Evolutionary conservation across 805 yeast genomes (phyloP).

Genomic region (Jamesozyma rosinii): DNA sequence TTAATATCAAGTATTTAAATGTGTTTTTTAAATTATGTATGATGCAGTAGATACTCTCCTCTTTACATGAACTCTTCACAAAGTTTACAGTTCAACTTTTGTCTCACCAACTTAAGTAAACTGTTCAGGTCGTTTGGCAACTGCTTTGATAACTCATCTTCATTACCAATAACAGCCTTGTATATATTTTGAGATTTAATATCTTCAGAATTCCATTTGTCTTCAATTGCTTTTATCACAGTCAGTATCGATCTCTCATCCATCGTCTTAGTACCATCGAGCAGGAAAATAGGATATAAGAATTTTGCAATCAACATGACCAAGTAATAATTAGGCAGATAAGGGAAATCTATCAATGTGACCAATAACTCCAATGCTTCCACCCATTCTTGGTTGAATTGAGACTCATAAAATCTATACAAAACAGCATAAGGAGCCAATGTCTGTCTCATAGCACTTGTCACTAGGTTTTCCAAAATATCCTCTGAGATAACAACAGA

Average conservation of each 20-base stretch:
- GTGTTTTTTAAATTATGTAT: neutral
- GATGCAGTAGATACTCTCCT: neutral
- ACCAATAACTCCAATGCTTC: slow-evolving; percentile 18
- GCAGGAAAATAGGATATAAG: slow-evolving; percentile 22
- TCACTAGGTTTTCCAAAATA: slow-evolving; percentile 30
- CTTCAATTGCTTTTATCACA: slow-evolving; percentile 20
- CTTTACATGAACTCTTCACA: slow-evolving; percentile 26
- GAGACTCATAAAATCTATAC: slow-evolving; percentile 38
- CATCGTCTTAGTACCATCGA: slow-evolving; percentile 14
- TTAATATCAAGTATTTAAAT: no score
- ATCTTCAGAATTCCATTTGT: slow-evolving; percentile 16
- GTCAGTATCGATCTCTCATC: slow-evolving; percentile 17
- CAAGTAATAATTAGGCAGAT: slow-evolving; percentile 24
- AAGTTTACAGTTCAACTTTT: slow-evolving; percentile 20
- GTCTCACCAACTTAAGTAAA: slow-evolving; percentile 16
- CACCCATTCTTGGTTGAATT: slow-evolving; percentile 20
- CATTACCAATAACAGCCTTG: slow-evolving; percentile 8
- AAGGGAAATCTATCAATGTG: slow-evolving; percentile 21
- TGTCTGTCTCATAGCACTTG: slow-evolving; percentile 57
- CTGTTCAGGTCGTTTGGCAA: slow-evolving; percentile 14
- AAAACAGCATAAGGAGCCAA: slow-evolving; percentile 64
- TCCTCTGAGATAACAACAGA: slow-evolving; percentile 19
- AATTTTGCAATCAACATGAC: slow-evolving; percentile 21
- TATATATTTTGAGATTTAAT: slow-evolving; percentile 15
- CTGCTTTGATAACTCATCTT: neutral